Percentiles rank a stretch among this genome's conserved stretches.
phyloP scores from a whole-genome alignment of 805 yeast species.

The Candida bentonensis region DNA sequence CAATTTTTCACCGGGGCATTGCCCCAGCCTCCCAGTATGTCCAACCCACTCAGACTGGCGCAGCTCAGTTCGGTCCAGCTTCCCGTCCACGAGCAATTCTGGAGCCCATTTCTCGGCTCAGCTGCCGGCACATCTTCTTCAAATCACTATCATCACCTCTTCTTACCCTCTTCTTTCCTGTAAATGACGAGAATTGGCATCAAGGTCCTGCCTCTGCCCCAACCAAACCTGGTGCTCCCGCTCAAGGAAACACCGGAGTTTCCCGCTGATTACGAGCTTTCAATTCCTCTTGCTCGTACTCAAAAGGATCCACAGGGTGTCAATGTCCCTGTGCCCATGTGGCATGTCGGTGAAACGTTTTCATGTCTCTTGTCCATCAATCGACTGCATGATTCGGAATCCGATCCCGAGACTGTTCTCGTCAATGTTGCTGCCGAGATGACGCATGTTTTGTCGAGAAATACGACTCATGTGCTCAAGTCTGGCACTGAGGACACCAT shows the following conservation, averaged over 20 bases:
- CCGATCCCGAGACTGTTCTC: conserved; percentile 1
- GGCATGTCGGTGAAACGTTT: conserved; percentile 20
- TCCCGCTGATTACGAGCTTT: neutral
- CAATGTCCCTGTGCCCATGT: too few species aligned
- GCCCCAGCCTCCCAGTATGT: too few species aligned
- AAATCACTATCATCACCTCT: too few species aligned
- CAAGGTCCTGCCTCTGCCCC: conserved; percentile 18
- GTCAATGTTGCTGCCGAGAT: conserved; percentile 9
- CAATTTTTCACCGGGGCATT: too few species aligned
- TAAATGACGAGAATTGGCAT: conserved; percentile 5
- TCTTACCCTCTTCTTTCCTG: too few species aligned
- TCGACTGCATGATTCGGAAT: conserved; percentile 1
- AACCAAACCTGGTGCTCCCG: conserved; percentile 15
- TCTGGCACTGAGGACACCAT: conserved; percentile 4
- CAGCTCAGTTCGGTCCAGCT: too few species aligned
- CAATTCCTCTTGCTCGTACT: neutral
- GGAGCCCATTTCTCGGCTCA: too few species aligned
- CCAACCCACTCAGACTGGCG: too few species aligned
- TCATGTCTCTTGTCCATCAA: conserved; percentile 13
- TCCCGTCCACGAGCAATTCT: too few species aligned
- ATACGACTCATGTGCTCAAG: conserved; percentile 5
- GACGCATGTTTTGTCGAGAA: conserved; percentile 8
- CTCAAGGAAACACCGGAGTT: neutral
- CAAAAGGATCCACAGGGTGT: too few species aligned
- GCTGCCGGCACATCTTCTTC: too few species aligned